Evolutionary conservation across 805 yeast genomes (phyloP).

Genomic region (Tetrapisispora arboricola): DNA sequence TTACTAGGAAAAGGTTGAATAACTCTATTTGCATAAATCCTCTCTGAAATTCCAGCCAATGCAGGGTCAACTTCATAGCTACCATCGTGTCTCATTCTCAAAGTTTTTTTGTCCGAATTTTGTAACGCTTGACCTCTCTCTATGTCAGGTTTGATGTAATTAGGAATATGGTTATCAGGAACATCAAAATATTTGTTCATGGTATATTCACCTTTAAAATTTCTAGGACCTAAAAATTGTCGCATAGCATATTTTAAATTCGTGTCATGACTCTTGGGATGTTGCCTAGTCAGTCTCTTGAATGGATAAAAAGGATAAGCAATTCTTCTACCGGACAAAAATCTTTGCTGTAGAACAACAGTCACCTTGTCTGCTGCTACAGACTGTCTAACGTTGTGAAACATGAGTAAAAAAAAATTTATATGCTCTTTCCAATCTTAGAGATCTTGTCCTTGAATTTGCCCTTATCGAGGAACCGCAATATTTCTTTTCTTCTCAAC

Average conservation of each 20-base stretch:
- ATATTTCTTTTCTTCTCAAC: too few relatives aligned
- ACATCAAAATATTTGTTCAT: conserved; percentile 66
- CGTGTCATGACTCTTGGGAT: conserved; percentile 36
- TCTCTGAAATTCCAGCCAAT: conserved; percentile 3
- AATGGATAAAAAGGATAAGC: conserved; percentile 47
- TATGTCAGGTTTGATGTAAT: conserved; percentile 51
- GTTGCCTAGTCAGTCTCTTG: conserved; percentile 32
- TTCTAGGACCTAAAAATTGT: conserved; percentile 73
- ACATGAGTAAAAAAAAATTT: too few relatives aligned
- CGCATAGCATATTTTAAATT: conserved; percentile 55
- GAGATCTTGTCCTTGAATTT: too few relatives aligned
- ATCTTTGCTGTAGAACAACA: conserved; percentile 20
- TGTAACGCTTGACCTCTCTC: conserved; percentile 34
- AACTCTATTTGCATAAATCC: conserved; percentile 11
- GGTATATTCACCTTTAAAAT: conserved; percentile 71
- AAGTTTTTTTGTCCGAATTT: conserved; percentile 26
- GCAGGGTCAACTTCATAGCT: conserved; percentile 9
- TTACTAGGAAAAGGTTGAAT: conserved; percentile 80
- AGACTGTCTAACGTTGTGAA: too few relatives aligned
- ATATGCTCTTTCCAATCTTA: too few relatives aligned
- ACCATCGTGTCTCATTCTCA: conserved; percentile 18
- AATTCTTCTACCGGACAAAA: conserved; percentile 40
- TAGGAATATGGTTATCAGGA: conserved; percentile 58
- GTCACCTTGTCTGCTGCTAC: neutral
- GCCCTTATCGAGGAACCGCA: too few relatives aligned